Percentiles rank a stretch among this genome's conserved stretches.
Evolutionary conservation across 1,284 basidiomycete species (phyloP).

Genomic region (Sporisorium scitamineum): DNA sequence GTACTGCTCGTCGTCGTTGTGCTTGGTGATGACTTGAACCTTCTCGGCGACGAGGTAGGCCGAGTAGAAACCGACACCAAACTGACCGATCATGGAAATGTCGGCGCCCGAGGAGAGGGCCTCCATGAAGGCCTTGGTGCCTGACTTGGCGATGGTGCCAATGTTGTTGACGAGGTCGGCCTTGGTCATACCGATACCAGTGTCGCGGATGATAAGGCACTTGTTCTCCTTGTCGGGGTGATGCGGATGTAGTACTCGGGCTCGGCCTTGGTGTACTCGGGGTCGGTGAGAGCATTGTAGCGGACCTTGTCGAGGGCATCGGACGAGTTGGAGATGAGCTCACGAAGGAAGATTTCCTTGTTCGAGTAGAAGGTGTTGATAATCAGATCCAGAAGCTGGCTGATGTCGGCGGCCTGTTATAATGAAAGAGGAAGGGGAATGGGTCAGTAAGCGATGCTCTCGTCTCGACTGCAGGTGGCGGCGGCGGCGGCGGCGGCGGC

Average conservation of each 20-base stretch:
- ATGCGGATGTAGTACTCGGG: constrained; percentile 69
- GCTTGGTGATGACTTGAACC: constrained; percentile 98
- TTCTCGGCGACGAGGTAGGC: constrained; percentile 98
- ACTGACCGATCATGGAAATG: constrained; percentile 76
- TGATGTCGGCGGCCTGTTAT: constrained; percentile 63
- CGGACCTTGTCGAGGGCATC: constrained; percentile 69
- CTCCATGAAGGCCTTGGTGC: constrained; percentile 90
- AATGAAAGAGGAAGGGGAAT: background rate
- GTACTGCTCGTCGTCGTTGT: constrained; percentile 99
- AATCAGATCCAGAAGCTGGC: constrained; percentile 68
- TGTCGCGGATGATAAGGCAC: constrained; percentile 89
- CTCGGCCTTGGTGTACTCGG: constrained; percentile 65
- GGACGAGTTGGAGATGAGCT: constrained; percentile 69
- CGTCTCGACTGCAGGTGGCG: background rate
- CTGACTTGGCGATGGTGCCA: constrained; percentile 99
- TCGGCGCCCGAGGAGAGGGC: constrained; percentile 91
- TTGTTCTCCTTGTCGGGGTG: constrained; percentile 90
- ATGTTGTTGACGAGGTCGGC: constrained; percentile 87
- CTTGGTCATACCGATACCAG: constrained; percentile 85
- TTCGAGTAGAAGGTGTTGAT: constrained; percentile 70
- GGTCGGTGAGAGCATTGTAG: constrained; percentile 68
- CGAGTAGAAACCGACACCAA: constrained; percentile 99
- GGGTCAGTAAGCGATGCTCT: constrained; percentile 13
- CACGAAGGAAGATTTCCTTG: constrained; percentile 69
- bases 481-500: background rate